Evolutionary conservation across 768 basidiomycete genomes (phyloP).

Genomic region (Tephrocybe sp.): DNA sequence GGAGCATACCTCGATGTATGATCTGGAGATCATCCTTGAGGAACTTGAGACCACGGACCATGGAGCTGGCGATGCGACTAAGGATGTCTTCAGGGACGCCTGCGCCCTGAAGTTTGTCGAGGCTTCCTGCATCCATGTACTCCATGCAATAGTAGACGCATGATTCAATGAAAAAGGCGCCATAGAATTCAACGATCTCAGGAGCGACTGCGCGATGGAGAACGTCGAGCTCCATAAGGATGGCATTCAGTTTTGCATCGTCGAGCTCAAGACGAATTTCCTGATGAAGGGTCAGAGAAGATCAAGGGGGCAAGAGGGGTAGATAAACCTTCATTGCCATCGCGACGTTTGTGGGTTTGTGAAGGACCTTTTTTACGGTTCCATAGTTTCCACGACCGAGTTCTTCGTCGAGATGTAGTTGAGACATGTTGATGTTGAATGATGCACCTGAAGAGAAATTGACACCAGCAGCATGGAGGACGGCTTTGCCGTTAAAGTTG

Average conservation of each 20-base stretch:
- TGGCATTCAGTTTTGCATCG: constrained; percentile 87
- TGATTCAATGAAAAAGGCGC: constrained; percentile 99
- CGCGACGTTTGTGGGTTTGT: constrained; percentile 89
- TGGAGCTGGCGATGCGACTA: constrained; percentile 72
- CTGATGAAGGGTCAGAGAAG: constrained; percentile 36
- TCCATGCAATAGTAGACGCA: constrained; percentile 99
- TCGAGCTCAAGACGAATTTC: constrained; percentile 98
- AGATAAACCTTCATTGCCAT: constrained; percentile 97
- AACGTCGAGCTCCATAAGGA: constrained; percentile 98
- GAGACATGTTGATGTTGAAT: constrained; percentile 92
- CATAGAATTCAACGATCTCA: constrained; percentile 97
- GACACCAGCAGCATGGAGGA: constrained; percentile 83
- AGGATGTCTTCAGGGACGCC: constrained; percentile 80
- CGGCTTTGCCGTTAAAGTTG: constrained; percentile 91
- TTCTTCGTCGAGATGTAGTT: constrained; percentile 89
- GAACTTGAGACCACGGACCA: constrained; percentile 91
- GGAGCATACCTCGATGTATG: constrained; percentile 48
- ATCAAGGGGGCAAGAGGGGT: constrained; percentile 17
- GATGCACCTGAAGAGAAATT: constrained; percentile 87
- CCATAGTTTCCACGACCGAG: constrained; percentile 97
- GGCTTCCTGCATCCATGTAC: constrained; percentile 97
- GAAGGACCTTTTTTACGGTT: constrained; percentile 93
- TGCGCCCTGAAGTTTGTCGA: constrained; percentile 72
- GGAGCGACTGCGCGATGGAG: constrained; percentile 90
- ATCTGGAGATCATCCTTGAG: constrained; percentile 93